A percentile compares a stretch with the other conserved stretches of the same genome.
Evolutionary conservation across 2,329 filamentous ascomycete species (phyloP).

Genomic region (Paraconiothyrium brasiliense): DNA sequence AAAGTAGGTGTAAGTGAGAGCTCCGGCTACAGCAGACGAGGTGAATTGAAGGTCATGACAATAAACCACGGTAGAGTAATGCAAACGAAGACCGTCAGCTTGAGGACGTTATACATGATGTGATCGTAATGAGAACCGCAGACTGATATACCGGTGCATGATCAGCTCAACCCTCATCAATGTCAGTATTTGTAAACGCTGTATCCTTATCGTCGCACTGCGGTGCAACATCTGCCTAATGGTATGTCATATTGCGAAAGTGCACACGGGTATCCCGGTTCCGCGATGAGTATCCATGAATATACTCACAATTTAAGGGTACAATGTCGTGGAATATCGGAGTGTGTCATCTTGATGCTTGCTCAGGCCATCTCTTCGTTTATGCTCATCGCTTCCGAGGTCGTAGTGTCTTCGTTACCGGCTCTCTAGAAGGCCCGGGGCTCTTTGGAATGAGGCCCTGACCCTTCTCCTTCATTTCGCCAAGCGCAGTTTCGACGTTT

Average conservation of each 20-base stretch:
- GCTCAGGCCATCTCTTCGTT: not conserved
- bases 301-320: not conserved
- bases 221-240: not conserved
- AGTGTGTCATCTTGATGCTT: not conserved
- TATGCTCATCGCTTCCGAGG: not conserved
- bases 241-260: not conserved
- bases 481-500: slow-evolving; percentile 60
- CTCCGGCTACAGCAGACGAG: too few relatives aligned
- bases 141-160: not conserved
- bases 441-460: slow-evolving; percentile 60
- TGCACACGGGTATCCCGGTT: not conserved
- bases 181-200: not conserved
- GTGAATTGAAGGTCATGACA: too few relatives aligned
- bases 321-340: not conserved
- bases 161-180: not conserved
- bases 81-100: too few relatives aligned
- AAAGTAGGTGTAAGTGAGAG: too few relatives aligned
- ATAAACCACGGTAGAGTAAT: too few relatives aligned
- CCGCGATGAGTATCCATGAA: not conserved
- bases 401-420: not conserved
- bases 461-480: slow-evolving; percentile 65
- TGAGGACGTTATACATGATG: too few relatives aligned
- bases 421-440: slow-evolving; percentile 37
- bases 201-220: not conserved
- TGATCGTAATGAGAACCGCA: too few relatives aligned